Evolutionary conservation across 805 yeast species (phyloP).

Genomic region (Candida sithepensis): DNA sequence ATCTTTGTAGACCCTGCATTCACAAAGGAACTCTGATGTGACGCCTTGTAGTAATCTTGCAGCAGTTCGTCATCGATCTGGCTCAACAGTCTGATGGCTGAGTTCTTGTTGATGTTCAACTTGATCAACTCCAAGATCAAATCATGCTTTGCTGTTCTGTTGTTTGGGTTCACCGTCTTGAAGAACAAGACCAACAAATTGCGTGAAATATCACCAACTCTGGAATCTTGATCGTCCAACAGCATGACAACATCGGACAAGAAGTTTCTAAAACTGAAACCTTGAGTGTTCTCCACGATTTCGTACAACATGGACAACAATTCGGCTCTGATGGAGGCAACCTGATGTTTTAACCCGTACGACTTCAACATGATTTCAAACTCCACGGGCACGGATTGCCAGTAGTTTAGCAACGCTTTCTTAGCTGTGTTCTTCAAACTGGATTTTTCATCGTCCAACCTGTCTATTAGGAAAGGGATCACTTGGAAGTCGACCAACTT

Average conservation of each 20-base stretch:
- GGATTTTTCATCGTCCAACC: constrained; percentile 40
- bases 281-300: constrained; percentile 34
- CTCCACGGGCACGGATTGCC: constrained; percentile 47
- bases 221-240: constrained; percentile 15
- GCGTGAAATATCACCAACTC: constrained; percentile 17
- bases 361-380: constrained; percentile 45
- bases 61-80: constrained; percentile 29
- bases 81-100: constrained; percentile 24
- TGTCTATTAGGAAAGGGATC: constrained; percentile 48
- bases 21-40: constrained; percentile 21
- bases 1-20: constrained; percentile 29
- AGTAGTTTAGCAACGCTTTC: constrained; percentile 49
- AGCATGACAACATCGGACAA: constrained; percentile 23
- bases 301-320: constrained; percentile 42
- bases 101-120: constrained; percentile 28
- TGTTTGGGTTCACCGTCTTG: constrained; percentile 27
- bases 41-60: constrained; percentile 12
- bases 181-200: constrained; percentile 36
- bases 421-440: constrained; percentile 41
- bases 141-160: constrained; percentile 41
- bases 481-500: constrained; percentile 40
- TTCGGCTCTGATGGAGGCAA: constrained; percentile 38
- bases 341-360: constrained; percentile 39
- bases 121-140: constrained; percentile 38
- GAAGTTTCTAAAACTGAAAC: constrained; percentile 31